phyloP scores from a whole-genome alignment of 148 eudicot genomes.

The Fallopia convolvulus region DNA sequence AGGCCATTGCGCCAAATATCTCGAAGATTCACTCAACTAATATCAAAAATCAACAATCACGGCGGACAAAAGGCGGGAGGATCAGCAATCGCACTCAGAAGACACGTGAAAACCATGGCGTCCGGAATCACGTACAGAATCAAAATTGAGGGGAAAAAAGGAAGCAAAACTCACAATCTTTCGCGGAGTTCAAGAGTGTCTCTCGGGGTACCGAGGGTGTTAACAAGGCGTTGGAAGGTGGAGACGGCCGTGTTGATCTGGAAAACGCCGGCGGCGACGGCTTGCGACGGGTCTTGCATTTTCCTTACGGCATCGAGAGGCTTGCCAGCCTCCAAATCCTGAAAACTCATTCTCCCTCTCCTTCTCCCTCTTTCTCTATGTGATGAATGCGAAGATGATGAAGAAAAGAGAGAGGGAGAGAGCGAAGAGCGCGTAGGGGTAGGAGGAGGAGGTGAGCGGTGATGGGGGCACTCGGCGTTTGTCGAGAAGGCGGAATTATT shows the following conservation, averaged over 20 bases:
- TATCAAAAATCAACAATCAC: neutral
- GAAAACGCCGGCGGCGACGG: slow-evolving; percentile 45
- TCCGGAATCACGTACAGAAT: neutral
- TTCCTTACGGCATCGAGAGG: slow-evolving; percentile 11
- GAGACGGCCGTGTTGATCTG: slow-evolving; percentile 56
- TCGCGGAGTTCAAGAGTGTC: slow-evolving; percentile 58
- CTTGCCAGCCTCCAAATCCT: slow-evolving; percentile 42
- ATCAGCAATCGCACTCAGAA: neutral
- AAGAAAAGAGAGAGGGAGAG: neutral
- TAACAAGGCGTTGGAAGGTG: slow-evolving; percentile 42
- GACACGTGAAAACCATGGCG: neutral
- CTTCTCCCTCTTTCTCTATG: neutral
- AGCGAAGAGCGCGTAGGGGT: neutral
- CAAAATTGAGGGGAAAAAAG: neutral
- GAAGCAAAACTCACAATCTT: slow-evolving; percentile 28
- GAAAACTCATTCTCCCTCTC: slow-evolving; percentile 35
- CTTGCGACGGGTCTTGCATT: slow-evolving; percentile 32
- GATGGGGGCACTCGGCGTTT: neutral
- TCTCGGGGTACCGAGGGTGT: slow-evolving; percentile 52
- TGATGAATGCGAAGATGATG: neutral
- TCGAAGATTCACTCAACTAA: neutral
- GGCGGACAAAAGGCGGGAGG: neutral
- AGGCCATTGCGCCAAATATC: neutral
- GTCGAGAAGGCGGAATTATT: neutral
- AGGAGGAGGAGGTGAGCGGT: slow-evolving; percentile 1